Evolutionary conservation across 2,329 filamentous ascomycete species (phyloP), one percentile per base, ranked within the genome.

Genomic region (Coniochaeta sp.): DNA sequence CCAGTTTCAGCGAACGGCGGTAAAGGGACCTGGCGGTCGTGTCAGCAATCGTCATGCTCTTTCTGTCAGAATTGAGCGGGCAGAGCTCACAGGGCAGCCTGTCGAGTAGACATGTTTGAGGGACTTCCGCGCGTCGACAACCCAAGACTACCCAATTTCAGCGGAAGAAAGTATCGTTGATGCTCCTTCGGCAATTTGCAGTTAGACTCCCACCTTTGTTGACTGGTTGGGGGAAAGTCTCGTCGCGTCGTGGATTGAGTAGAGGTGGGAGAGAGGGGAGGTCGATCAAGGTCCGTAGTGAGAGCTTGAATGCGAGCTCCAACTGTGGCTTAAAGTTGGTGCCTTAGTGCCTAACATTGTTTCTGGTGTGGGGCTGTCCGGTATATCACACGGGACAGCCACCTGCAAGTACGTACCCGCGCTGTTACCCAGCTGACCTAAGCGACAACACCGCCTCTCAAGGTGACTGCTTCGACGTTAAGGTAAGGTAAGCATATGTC

Each of bases 1-100:
- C 84, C 65, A 97, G 87, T 82, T 97, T 97, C 72, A 99, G 77
- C 28, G 92, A 92, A 68, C 92, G 91, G 72, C 93, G 89, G 77
- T 99, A 99, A 62, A 99, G 88, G 47, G 85, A 88, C 67, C 85
- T 88, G 62, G 7, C 7, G 1, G 7, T 57, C 22, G 38, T 14
- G 57, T 69, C 63, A 69, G 26, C n/a, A 14, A 36, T 16, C 36
- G 52, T 61, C 34, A 52, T 36, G 22, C 16, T 10, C 28, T 8
- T 19, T 22, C 19, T 16, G 17, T 34, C 17, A 9, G 22, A 3
- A n/a, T 24, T n/a, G 16, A 36, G 38, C 55, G 60, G 56, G 60
- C 63, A 47, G 57, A 58, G 70, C 81, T 78, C 64, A 83, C 81
- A 83, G 65, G 32, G 77, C 77, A 66, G 80, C 81, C 70, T 77